Evolutionary conservation across 129 eudicot species (phyloP).

Genomic region (Helianthus tuberosus): DNA sequence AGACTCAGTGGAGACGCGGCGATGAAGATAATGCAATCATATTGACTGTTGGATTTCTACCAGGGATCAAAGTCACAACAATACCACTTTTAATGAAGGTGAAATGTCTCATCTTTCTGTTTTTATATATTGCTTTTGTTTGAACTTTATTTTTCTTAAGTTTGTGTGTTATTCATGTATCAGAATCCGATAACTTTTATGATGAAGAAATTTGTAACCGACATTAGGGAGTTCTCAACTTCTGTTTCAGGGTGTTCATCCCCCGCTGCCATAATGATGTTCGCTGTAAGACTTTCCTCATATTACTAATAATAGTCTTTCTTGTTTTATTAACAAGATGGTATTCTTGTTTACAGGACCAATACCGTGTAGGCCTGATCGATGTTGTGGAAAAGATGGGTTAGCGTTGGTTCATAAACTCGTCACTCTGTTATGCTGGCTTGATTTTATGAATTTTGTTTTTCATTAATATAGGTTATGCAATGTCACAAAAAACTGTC

Average conservation of each 20-base stretch:
- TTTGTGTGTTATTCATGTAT: constrained; percentile 10
- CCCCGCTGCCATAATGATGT: constrained; percentile 79
- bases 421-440: no score
- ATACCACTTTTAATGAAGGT: constrained; percentile 55
- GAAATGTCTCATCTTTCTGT: constrained; percentile 5
- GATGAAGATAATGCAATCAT: constrained; percentile 55
- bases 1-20: constrained; percentile 58
- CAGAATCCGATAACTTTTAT: constrained; percentile 36
- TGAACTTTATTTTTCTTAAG: background rate
- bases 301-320: background rate
- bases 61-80: constrained; percentile 68
- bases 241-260: constrained; percentile 63
- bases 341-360: no score
- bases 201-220: constrained; percentile 59
- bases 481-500: constrained; percentile 60
- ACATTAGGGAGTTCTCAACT: constrained; percentile 53
- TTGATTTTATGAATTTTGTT: background rate
- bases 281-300: constrained; percentile 55
- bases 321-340: background rate
- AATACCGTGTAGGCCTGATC: no score
- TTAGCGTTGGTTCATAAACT: no score
- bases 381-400: no score
- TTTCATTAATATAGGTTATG: constrained; percentile 56
- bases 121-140: background rate
- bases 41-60: constrained; percentile 76